Evolutionary conservation across 257 asterid genomes (phyloP).

Genomic region (Primulina huaijiensis): DNA sequence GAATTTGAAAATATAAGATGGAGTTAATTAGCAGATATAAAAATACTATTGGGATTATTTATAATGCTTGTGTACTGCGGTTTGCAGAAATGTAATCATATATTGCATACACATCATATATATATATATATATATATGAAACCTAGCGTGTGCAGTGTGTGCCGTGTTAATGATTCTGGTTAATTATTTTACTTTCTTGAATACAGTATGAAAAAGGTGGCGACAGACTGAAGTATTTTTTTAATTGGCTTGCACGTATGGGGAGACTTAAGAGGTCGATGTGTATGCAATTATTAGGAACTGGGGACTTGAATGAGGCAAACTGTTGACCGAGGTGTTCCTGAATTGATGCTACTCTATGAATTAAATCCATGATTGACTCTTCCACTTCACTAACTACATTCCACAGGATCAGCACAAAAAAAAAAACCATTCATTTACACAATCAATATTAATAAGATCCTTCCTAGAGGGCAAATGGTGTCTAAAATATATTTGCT

Average conservation of each 20-base stretch:
- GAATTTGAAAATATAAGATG: constrained; percentile 24
- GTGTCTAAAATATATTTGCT: no score
- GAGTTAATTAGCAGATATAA: constrained; percentile 24
- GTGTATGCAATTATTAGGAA: neutral
- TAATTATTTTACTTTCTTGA: neutral
- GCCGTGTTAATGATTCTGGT: neutral
- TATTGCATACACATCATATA: neutral
- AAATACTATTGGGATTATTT: constrained; percentile 24
- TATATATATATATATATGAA: no score
- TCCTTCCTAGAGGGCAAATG: no score
- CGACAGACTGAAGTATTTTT: neutral
- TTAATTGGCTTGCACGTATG: neutral
- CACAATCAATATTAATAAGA: no score
- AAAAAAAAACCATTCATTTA: no score
- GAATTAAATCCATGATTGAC: neutral
- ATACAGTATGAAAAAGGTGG: neutral
- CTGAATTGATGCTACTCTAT: neutral
- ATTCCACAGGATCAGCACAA: neutral
- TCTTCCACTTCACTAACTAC: neutral
- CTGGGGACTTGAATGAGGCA: no score
- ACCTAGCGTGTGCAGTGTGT: neutral
- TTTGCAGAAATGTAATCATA: constrained; percentile 26
- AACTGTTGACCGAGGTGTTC: no score
- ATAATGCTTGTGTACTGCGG: constrained; percentile 22
- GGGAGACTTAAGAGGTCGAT: neutral